Percentiles rank a stretch among this genome's conserved stretches.
phyloP scores from a whole-genome alignment of 768 basidiomycete species.

The Mycena venus region DNA sequence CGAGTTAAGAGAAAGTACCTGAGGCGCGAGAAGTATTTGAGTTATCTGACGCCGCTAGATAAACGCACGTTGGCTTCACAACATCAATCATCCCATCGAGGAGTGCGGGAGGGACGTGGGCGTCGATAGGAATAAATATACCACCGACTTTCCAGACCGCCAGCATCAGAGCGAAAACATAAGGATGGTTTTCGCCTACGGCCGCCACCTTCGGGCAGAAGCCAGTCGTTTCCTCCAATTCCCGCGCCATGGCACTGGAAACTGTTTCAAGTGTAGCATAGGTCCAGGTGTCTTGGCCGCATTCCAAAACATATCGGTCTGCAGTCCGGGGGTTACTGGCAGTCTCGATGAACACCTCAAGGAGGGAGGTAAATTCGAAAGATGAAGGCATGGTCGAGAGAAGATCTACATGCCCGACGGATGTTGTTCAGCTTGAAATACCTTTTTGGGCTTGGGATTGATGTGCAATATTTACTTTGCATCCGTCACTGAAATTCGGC shows the following conservation, averaged over 20 bases:
- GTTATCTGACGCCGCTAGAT: conserved; percentile 1
- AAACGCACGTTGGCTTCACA: conserved; percentile 17
- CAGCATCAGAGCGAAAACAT: conserved; percentile 27
- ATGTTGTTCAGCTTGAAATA: not conserved
- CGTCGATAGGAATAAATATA: conserved; percentile 29
- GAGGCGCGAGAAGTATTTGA: not conserved
- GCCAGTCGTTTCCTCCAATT: not conserved
- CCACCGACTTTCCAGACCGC: conserved; percentile 30
- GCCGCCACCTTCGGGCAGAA: not conserved
- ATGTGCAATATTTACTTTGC: not conserved
- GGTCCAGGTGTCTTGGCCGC: conserved; percentile 19
- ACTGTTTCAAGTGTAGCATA: conserved; percentile 23
- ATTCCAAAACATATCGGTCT: conserved; percentile 15
- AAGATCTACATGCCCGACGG: not conserved
- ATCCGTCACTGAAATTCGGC: no score
- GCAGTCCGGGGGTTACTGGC: conserved; percentile 6
- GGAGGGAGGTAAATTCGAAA: not conserved
- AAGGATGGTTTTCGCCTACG: conserved; percentile 29
- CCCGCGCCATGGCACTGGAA: conserved; percentile 10
- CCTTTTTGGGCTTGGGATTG: not conserved
- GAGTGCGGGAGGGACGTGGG: conserved; percentile 20
- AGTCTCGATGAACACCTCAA: conserved; percentile 15
- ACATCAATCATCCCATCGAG: conserved; percentile 21
- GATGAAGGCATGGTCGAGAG: not conserved
- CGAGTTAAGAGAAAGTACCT: not conserved